Conservation (phyloP, 1,284 basidiomycete genomes). For the Puccinia novopanici region DNA sequence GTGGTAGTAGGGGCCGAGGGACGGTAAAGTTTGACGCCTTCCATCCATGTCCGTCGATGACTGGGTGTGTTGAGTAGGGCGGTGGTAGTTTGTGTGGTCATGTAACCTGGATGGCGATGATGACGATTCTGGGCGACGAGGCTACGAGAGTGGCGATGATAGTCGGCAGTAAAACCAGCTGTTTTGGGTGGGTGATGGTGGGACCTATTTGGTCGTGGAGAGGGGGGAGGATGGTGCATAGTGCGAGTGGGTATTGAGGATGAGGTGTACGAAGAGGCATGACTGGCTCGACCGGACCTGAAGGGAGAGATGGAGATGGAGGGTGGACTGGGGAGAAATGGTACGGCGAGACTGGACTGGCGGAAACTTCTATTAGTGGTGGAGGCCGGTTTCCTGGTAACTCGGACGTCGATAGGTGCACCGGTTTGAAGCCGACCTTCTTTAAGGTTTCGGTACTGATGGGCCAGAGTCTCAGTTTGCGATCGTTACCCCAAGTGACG, state of each 20-base stretch:
- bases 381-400: slow-evolving; percentile 60
- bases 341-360: slow-evolving; percentile 46
- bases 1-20: slow-evolving; percentile 60
- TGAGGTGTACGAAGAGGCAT: slow-evolving; percentile 38
- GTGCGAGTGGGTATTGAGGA: slow-evolving; percentile 28
- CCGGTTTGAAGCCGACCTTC: slow-evolving; percentile 63
- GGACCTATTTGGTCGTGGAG: slow-evolving; percentile 15
- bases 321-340: slow-evolving; percentile 38
- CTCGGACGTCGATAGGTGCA: slow-evolving; percentile 62
- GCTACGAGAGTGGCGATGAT: slow-evolving; percentile 19
- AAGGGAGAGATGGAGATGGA: slow-evolving; percentile 41
- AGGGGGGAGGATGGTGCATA: slow-evolving; percentile 20
- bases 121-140: slow-evolving; percentile 21
- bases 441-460: slow-evolving; percentile 68
- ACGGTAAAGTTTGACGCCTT: slow-evolving; percentile 68
- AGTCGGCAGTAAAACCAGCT: not conserved
- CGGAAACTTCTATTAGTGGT: slow-evolving; percentile 50
- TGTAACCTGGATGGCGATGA: slow-evolving; percentile 52
- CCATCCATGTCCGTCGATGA: slow-evolving; percentile 67
- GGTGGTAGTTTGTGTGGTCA: slow-evolving; percentile 65
- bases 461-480: slow-evolving; percentile 88
- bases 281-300: slow-evolving; percentile 22
- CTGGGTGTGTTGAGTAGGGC: slow-evolving; percentile 64
- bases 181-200: not conserved
- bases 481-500: slow-evolving; percentile 95